Percentiles rank a stretch among this genome's conserved stretches.
Conservation (phyloP, 257 asterid species). For the Ehretia macrophylla region DNA sequence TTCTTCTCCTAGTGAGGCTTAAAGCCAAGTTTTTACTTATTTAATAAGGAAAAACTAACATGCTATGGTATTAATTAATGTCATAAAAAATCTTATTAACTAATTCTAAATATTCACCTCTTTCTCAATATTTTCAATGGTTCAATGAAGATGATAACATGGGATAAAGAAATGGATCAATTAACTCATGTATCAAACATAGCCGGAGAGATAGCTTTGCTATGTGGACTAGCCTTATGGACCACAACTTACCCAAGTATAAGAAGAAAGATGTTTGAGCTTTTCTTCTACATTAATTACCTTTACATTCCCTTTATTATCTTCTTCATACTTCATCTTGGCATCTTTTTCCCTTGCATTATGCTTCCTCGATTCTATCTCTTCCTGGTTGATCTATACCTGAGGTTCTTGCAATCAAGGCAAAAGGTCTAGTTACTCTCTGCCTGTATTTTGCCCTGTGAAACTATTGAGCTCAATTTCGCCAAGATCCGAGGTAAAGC, state of each 20-base stretch:
- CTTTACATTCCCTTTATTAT: conserved; percentile 80
- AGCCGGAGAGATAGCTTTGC: conserved; percentile 75
- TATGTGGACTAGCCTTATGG: conserved; percentile 73
- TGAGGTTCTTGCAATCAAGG: conserved; percentile 77
- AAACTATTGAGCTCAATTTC: conserved; percentile 73
- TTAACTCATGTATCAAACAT: conserved; percentile 62
- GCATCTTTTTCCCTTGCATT: conserved; percentile 79
- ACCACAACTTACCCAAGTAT: conserved; percentile 56
- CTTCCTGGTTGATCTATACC: conserved; percentile 70
- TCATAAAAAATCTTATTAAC: too few species aligned
- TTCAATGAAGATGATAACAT: conserved; percentile 52
- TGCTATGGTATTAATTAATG: too few species aligned
- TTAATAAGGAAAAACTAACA: too few species aligned
- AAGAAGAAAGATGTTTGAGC: conserved; percentile 80
- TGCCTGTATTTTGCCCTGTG: conserved; percentile 64
- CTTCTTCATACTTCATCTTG: conserved; percentile 72
- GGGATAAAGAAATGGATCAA: conserved; percentile 56
- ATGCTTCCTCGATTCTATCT: conserved; percentile 93
- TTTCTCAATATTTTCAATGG: too few species aligned
- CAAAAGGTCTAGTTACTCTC: conserved; percentile 52
- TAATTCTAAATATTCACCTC: too few species aligned
- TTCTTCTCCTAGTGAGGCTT: too few species aligned
- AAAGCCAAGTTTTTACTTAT: too few species aligned
- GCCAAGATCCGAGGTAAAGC: conserved; percentile 57
- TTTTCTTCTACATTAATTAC: conserved; percentile 73